Percentiles rank a stretch among this genome's conserved stretches.
Evolutionary conservation across 108 stramenopile genomes (phyloP).

Genomic region (Skeletonema tropicum): DNA sequence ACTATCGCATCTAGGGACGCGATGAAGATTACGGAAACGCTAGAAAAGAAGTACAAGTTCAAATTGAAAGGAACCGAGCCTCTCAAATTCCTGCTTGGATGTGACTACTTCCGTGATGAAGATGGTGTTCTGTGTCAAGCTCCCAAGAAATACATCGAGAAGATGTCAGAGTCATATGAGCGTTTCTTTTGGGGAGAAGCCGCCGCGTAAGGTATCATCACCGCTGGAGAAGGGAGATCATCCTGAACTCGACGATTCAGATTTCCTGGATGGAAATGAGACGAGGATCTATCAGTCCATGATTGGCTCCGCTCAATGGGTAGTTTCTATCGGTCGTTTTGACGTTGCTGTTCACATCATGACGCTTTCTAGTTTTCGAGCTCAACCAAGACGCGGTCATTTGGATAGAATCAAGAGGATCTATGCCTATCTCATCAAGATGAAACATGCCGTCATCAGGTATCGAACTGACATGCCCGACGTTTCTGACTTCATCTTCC

Average conservation of each 20-base stretch:
- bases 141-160: slow-evolving; percentile 43
- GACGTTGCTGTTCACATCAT: slow-evolving; percentile 44
- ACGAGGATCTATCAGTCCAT: slow-evolving; percentile 6
- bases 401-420: slow-evolving; percentile 30
- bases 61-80: slow-evolving; percentile 46
- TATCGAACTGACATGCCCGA: no score
- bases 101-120: slow-evolving; percentile 38
- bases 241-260: slow-evolving; percentile 1
- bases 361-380: slow-evolving; percentile 36
- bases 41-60: slow-evolving; percentile 15
- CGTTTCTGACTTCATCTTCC: no score
- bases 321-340: slow-evolving; percentile 27
- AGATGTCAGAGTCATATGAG: slow-evolving; percentile 9
- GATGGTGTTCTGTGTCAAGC: slow-evolving; percentile 20
- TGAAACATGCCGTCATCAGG: no score
- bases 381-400: slow-evolving; percentile 37
- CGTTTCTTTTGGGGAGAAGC: slow-evolving; percentile 35
- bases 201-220: background rate
- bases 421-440: slow-evolving; percentile 35
- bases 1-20: slow-evolving; percentile 9
- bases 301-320: background rate
- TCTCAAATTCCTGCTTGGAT: slow-evolving; percentile 39
- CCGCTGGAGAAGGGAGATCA: slow-evolving; percentile 5
- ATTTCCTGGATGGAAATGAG: background rate
- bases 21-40: slow-evolving; percentile 4